These are phyloP conservation scores for Candida orba DNA, from an alignment of 805 yeast genomes.

Conservation along the genomic window DNA sequence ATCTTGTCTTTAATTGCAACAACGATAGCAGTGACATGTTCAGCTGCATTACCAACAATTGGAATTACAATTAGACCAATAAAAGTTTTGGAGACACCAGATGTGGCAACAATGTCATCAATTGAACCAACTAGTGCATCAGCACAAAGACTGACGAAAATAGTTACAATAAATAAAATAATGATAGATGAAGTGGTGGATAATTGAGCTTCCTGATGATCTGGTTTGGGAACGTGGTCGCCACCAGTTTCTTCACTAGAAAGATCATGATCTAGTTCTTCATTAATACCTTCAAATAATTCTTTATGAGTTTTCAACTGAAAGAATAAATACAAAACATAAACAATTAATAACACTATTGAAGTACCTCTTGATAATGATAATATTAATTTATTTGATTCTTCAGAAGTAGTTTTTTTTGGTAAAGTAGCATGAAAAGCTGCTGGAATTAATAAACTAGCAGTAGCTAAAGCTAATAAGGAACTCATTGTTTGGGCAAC, in stretches of 20 bases:
- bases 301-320: conserved; percentile 82
- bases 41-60: conserved; percentile 98
- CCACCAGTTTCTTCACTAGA: conserved; percentile 4
- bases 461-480: conserved; percentile 81
- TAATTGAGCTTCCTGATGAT: conserved; percentile 30
- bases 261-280: conserved; percentile 26
- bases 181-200: conserved; percentile 46
- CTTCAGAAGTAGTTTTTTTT: conserved; percentile 24
- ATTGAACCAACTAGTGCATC: conserved; percentile 91
- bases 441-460: conserved; percentile 88
- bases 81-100: conserved; percentile 90
- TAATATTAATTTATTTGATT: conserved; percentile 42
- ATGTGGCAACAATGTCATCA: conserved; percentile 74
- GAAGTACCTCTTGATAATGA: conserved; percentile 82
- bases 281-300: conserved; percentile 55
- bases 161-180: conserved; percentile 54
- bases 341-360: conserved; percentile 66
- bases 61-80: conserved; percentile 92
- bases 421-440: conserved; percentile 86
- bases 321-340: conserved; percentile 73
- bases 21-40: conserved; percentile 92
- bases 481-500: conserved; percentile 98
- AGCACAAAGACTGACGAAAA: conserved; percentile 83
- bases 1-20: conserved; percentile 95
- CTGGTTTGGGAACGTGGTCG: conserved; percentile 14